phyloP scores from a whole-genome alignment of 257 asterid genomes.

The Anisodus tanguticus region DNA sequence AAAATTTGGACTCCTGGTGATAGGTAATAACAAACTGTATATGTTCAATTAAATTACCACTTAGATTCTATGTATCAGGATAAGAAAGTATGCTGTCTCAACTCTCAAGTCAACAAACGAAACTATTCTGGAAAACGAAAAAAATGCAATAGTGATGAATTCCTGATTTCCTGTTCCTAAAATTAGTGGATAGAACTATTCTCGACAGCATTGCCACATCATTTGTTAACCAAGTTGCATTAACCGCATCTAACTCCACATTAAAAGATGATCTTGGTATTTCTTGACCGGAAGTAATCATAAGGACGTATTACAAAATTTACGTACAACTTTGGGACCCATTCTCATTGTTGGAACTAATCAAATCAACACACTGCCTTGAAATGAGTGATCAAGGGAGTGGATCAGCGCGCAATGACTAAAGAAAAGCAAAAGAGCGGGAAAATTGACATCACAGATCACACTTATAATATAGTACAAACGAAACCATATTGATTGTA shows the following conservation, averaged over 20 bases:
- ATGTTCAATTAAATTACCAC: background rate
- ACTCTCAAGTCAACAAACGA: too few species aligned
- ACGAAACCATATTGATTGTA: background rate
- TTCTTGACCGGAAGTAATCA: conserved; percentile 66
- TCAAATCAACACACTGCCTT: background rate
- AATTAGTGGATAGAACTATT: conserved; percentile 45
- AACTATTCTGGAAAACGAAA: background rate
- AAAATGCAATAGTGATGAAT: background rate
- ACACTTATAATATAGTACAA: conserved; percentile 21
- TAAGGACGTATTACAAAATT: conserved; percentile 18
- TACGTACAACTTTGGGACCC: background rate
- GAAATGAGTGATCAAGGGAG: conserved; percentile 1
- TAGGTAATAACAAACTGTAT: conserved; percentile 15
- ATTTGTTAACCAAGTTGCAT: conserved; percentile 89
- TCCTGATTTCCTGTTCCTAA: background rate
- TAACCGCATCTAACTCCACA: conserved; percentile 91
- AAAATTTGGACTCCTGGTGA: background rate
- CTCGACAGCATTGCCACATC: conserved; percentile 94
- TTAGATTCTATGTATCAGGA: too few species aligned
- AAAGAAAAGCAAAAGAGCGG: background rate
- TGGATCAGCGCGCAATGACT: background rate
- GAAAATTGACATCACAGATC: conserved; percentile 13
- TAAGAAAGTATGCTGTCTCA: too few species aligned
- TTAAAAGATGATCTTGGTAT: conserved; percentile 75
- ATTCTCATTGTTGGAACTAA: conserved; percentile 14